Evolutionary conservation across 306 rosid species (phyloP).

Genomic region (Cucurbita maxima): DNA sequence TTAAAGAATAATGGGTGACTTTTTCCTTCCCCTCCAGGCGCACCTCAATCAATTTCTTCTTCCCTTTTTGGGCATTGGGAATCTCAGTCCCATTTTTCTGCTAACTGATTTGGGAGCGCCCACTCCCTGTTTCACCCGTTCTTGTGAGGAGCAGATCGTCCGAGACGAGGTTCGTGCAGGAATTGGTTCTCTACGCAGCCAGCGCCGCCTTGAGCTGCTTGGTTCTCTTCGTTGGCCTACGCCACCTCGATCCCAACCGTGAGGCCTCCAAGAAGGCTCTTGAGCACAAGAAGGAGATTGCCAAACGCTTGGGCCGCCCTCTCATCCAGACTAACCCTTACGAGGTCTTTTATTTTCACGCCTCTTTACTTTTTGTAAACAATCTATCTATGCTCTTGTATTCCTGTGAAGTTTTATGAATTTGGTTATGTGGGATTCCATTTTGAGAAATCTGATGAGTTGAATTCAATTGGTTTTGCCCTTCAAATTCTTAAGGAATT

Average conservation of each 20-base stretch:
- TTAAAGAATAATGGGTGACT: too few relatives aligned
- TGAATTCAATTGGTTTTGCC: background rate
- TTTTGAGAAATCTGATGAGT: background rate
- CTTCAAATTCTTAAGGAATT: background rate
- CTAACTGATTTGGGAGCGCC: background rate
- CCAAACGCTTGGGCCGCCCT: constrained; percentile 94
- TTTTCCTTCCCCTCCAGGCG: background rate
- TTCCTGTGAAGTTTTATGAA: background rate
- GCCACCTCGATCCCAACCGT: constrained; percentile 82
- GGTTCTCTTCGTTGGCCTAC: constrained; percentile 61
- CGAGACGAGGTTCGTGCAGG: constrained; percentile 59
- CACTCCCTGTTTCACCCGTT: background rate
- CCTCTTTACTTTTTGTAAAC: background rate
- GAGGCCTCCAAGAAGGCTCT: constrained; percentile 73
- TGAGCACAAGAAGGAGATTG: constrained; percentile 82
- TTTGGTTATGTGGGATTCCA: background rate
- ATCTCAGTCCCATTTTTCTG: background rate
- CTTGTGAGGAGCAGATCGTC: constrained; percentile 33
- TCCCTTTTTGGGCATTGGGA: background rate
- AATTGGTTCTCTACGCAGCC: constrained; percentile 68
- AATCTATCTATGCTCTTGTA: background rate
- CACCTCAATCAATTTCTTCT: background rate
- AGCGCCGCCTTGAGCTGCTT: constrained; percentile 84
- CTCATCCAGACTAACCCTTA: constrained; percentile 77
- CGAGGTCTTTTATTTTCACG: constrained; percentile 30